phyloP scores from a whole-genome alignment of 192 early-diverging fungal genomes.

The Obelidium mucronatum region DNA sequence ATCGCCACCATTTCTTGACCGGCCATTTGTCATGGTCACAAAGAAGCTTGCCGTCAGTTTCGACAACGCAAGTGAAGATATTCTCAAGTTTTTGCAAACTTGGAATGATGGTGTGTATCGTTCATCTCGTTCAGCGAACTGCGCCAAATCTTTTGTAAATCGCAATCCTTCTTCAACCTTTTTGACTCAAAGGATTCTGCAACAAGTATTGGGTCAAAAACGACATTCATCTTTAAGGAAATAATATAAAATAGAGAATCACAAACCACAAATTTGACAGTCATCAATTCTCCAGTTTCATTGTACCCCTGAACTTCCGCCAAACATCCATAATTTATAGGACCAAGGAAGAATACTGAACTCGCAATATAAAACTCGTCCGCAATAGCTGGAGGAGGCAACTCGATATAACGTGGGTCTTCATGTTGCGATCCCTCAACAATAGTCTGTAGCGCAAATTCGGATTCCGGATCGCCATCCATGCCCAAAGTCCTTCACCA shows the following conservation, averaged over 20 bases:
- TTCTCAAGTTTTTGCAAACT: slow-evolving; percentile 71
- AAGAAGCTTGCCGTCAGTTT: slow-evolving; percentile 85
- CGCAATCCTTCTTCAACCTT: slow-evolving; percentile 37
- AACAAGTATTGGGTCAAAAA: background rate
- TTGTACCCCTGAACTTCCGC: slow-evolving; percentile 67
- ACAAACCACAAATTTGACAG: slow-evolving; percentile 27
- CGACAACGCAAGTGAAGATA: slow-evolving; percentile 75
- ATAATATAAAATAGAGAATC: background rate
- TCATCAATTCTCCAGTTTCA: slow-evolving; percentile 28
- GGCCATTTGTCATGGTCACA: slow-evolving; percentile 53
- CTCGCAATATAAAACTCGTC: slow-evolving; percentile 77
- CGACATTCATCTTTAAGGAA: background rate
- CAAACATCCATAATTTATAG: slow-evolving; percentile 73
- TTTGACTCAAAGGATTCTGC: slow-evolving; percentile 12
- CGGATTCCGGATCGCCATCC: slow-evolving; percentile 28
- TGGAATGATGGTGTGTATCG: slow-evolving; percentile 70
- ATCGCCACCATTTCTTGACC: slow-evolving; percentile 50
- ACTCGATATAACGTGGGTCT: slow-evolving; percentile 78
- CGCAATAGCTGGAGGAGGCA: slow-evolving; percentile 67
- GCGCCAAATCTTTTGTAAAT: slow-evolving; percentile 48
- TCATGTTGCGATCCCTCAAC: slow-evolving; percentile 62
- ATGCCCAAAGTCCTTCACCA: slow-evolving; percentile 74
- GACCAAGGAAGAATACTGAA: slow-evolving; percentile 84
- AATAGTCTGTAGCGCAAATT: slow-evolving; percentile 67
- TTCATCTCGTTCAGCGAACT: slow-evolving; percentile 34